Percentiles rank a stretch among this genome's conserved stretches.
Evolutionary conservation across 2,329 filamentous ascomycete genomes (phyloP).

Genomic region (Aureobasidium melanogenum): DNA sequence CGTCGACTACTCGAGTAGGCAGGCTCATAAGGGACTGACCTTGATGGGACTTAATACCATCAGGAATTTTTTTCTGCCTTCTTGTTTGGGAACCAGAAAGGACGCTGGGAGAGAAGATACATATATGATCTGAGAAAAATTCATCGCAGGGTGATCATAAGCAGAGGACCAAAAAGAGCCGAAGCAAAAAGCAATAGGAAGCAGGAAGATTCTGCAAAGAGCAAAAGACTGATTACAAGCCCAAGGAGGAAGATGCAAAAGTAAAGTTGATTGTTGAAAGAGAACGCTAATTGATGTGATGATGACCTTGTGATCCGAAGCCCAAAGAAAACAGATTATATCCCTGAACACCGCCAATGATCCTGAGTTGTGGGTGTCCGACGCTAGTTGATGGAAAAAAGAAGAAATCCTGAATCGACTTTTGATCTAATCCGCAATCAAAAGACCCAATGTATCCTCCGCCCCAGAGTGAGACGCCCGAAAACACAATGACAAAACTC

Average conservation of each 20-base stretch:
- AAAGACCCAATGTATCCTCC: neutral
- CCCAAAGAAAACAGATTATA: neutral
- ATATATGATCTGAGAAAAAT: no score
- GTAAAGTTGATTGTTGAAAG: neutral
- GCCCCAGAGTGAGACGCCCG: neutral
- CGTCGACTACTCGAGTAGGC: no score
- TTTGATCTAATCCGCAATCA: neutral
- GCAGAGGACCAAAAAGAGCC: no score
- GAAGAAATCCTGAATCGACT: neutral
- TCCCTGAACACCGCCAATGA: neutral
- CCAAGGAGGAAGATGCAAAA: no score
- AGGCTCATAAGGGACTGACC: no score
- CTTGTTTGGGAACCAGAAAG: no score
- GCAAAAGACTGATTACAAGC: no score
- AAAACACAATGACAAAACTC: neutral
- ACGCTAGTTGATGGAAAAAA: neutral
- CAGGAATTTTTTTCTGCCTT: no score
- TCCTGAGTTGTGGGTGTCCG: neutral
- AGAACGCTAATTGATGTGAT: neutral
- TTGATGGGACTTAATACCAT: no score
- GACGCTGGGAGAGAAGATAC: no score
- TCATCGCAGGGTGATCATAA: no score
- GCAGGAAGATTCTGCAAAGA: no score
- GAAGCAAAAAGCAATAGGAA: neutral
- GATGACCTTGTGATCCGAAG: neutral